Base-by-base conservation (phyloP, 2,329 filamentous ascomycete species). In the Mycosphaerella arachidis region DNA sequence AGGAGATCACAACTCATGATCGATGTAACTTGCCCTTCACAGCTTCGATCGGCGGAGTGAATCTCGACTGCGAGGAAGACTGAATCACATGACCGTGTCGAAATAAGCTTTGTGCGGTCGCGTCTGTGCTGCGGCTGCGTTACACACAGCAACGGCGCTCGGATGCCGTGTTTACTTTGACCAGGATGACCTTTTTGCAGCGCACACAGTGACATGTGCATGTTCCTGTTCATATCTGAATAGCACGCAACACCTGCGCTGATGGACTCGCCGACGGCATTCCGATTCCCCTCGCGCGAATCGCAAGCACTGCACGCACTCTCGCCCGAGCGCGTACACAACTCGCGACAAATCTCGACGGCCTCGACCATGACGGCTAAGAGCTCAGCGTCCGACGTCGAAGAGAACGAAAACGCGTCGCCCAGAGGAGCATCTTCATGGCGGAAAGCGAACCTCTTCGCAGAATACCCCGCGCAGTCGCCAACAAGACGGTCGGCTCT, bases 251-350 rank as follows among this genome's bases (percentile, higher is more conserved):
- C 55, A 13, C 46, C 20, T 50, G 46, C 46, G 6, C 30, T n/a
- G 13, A 75, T 75, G 72, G 74, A 76, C 66, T 71, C 75, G 29
- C 73, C 75, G 63, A 37, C 57, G 16, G 75, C 76, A 68, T 81
- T 79, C 66, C 76, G 80, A 62, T 81, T 80, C 68, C 83, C 84
- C 62, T 79, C 83, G 43, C 80, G 79, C 62, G 79, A 80, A 64
- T 55, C 60, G 40, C 62, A 63, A 59, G 83, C 87, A 55, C 78
- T 89, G 53, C 83, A 85, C 64, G 77, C 81, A 37, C 77, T 83
- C 55, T 86, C 87, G 20, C 85, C 86, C 9, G 86, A 88, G 67
- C 85, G 86, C 68, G 79, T 83, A 60, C 87, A 88, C 57, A 70
- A 73, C 64, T 73, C 50, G 73, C 72, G 56, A 66, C 48, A 40